Evolutionary conservation across 108 stramenopile species (phyloP).

Genomic region (Discostella pseudostelligera): DNA sequence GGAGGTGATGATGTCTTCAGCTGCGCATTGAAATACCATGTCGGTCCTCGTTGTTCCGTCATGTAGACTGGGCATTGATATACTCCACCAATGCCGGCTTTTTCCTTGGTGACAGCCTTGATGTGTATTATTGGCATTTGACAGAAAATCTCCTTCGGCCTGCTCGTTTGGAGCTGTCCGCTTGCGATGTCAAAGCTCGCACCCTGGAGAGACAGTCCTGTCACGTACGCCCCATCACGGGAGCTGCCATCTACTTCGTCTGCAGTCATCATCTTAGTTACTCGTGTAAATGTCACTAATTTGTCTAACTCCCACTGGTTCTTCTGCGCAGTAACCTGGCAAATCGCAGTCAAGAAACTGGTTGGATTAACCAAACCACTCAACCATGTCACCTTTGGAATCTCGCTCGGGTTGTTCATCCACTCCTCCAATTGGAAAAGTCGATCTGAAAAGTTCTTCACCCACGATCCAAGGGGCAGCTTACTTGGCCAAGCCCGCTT

Average conservation of each 20-base stretch:
- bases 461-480: constrained; percentile 67
- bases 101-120: constrained; percentile 78
- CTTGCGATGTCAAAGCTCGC: constrained; percentile 77
- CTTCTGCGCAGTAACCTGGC: constrained; percentile 88
- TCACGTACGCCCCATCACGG: constrained; percentile 85
- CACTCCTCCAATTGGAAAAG: constrained; percentile 85
- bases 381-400: constrained; percentile 89
- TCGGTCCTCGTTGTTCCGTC: constrained; percentile 83
- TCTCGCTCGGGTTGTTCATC: constrained; percentile 80
- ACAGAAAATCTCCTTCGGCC: constrained; percentile 91
- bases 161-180: constrained; percentile 60
- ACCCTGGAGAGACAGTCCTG: constrained; percentile 78
- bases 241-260: constrained; percentile 73
- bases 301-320: constrained; percentile 85
- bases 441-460: constrained; percentile 65
- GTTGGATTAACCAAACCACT: constrained; percentile 85
- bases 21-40: constrained; percentile 81
- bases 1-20: constrained; percentile 80
- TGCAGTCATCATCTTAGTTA: constrained; percentile 68
- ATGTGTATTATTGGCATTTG: constrained; percentile 84
- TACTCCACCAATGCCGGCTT: constrained; percentile 73
- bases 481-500: constrained; percentile 83
- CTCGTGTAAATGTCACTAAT: constrained; percentile 85
- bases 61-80: constrained; percentile 83
- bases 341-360: constrained; percentile 89